Evolutionary conservation across 345 rosid species (phyloP).

Genomic region (Salix caprea): DNA sequence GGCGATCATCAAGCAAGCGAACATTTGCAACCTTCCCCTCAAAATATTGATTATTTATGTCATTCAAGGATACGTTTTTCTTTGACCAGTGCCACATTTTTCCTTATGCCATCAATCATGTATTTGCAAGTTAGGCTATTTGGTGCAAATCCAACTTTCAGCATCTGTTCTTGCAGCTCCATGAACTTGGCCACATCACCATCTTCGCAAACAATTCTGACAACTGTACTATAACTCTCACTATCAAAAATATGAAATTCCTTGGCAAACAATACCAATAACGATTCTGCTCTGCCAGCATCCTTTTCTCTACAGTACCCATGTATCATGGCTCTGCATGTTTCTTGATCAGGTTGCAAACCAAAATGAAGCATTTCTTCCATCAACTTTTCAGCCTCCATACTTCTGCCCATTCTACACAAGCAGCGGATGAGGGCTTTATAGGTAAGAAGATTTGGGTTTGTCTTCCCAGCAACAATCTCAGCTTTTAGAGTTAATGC

Average conservation of each 20-base stretch:
- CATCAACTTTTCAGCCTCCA: slow-evolving; percentile 55
- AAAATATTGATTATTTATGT: not conserved
- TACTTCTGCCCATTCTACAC: slow-evolving; percentile 40
- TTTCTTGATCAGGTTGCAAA: slow-evolving; percentile 45
- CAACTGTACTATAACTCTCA: slow-evolving; percentile 54
- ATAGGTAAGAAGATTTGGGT: slow-evolving; percentile 33
- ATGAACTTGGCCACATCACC: slow-evolving; percentile 44
- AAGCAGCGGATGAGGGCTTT: slow-evolving; percentile 53
- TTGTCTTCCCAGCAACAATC: slow-evolving; percentile 30
- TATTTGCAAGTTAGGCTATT: slow-evolving; percentile 49
- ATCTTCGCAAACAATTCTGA: slow-evolving; percentile 34
- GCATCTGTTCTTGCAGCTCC: slow-evolving; percentile 59
- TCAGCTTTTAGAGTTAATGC: slow-evolving; percentile 58
- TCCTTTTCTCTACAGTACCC: slow-evolving; percentile 53
- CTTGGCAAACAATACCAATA: slow-evolving; percentile 47
- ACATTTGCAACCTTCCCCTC: not conserved
- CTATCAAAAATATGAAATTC: slow-evolving; percentile 51
- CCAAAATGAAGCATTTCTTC: slow-evolving; percentile 57
- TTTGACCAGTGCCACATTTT: slow-evolving; percentile 7
- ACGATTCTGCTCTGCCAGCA: slow-evolving; percentile 53
- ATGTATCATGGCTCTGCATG: slow-evolving; percentile 48
- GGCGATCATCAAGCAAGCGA: not conserved
- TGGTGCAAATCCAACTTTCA: slow-evolving; percentile 67
- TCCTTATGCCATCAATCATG: slow-evolving; percentile 43
- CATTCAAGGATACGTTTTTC: slow-evolving; percentile 4